A percentile compares a stretch with the other conserved stretches of the same genome.
These are phyloP conservation scores for Castanospermum australe DNA, from an alignment of 306 rosid genomes.

Conservation along the genomic window DNA sequence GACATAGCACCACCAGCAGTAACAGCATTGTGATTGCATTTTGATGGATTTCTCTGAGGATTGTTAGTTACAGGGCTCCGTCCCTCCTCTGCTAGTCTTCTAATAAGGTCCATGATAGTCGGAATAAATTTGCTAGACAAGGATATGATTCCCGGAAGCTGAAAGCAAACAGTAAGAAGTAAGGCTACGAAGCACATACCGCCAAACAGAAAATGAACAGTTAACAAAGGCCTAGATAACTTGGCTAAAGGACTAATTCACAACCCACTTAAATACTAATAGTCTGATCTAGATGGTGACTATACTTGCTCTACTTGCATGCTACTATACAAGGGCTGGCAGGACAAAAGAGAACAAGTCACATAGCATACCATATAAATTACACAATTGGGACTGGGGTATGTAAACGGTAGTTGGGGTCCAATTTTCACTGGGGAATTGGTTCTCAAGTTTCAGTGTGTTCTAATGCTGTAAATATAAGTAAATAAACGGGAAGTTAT, in stretches of 20 bases:
- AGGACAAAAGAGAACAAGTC: neutral
- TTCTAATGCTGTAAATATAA: neutral
- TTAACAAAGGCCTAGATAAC: neutral
- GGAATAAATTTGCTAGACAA: constrained; percentile 71
- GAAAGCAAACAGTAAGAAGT: constrained; percentile 28
- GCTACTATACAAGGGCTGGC: neutral
- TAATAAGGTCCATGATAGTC: constrained; percentile 63
- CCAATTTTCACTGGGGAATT: neutral
- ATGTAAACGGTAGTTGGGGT: neutral
- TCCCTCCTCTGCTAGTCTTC: constrained; percentile 82
- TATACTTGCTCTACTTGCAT: neutral
- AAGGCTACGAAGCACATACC: neutral
- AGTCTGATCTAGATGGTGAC: neutral
- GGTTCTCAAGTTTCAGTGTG: neutral
- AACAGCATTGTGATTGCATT: constrained; percentile 28
- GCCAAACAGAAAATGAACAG: neutral
- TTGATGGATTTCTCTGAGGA: constrained; percentile 46
- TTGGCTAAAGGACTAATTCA: neutral
- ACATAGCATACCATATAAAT: neutral
- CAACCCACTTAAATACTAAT: neutral
- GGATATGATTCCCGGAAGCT: constrained; percentile 82
- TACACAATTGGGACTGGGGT: neutral
- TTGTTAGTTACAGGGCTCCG: constrained; percentile 36
- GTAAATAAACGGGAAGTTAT: neutral
- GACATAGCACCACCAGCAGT: constrained; percentile 37